Evolutionary conservation across 805 yeast genomes (phyloP), one percentile per base, ranked within the genome.

Genomic region (Candida silvatica): DNA sequence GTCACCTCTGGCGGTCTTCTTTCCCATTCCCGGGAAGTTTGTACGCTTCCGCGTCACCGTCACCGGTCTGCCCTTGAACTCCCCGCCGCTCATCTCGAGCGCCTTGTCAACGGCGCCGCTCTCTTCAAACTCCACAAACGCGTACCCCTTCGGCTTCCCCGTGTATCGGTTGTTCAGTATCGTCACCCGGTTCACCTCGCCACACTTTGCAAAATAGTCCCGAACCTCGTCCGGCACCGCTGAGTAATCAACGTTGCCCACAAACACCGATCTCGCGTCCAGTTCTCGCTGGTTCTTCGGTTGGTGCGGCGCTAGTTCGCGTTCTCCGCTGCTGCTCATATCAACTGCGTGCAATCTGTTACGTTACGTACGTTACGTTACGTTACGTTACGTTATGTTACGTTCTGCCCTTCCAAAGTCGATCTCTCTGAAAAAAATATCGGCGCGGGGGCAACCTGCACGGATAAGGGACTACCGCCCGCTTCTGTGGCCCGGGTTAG

Each of bases 141-240:
- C 95, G 59, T 69, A 84, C 3, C 95, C 95, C 56, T 80, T 82
- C 30, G 95, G 88, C 44, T 71, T 77, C 4, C 92, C 90, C 0
- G 88, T 75, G 46, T 61, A 62, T 55, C 74, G 76, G 58, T 85
- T 81, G 44, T 68, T 62, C 53, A 82, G 59, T 32, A 86, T 83
- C 5, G 92, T 84, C 23, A 86, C 86, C 46, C 95, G 68, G 51
- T 82, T 79, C 36, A 86, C 80, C 14, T 70, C 67, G 1, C 94
- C 94, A 30, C 77, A 76, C 9, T 70, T 58, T 34, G 71, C 67
- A 57, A 85, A 82, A 43, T 77, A 80, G 38, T 78, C 71, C 50
- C 81, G 86, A 23, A 85, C 63, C 47, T 84, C 94, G 42, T 76
- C 74, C 24, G 94, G 88, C 16, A 81, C 71, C 6, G 85, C 59